A percentile compares a stretch with the other conserved stretches of the same genome.
Conservation (phyloP, 2,329 filamentous ascomycete species). For the Stagonosporopsis vannaccii region DNA sequence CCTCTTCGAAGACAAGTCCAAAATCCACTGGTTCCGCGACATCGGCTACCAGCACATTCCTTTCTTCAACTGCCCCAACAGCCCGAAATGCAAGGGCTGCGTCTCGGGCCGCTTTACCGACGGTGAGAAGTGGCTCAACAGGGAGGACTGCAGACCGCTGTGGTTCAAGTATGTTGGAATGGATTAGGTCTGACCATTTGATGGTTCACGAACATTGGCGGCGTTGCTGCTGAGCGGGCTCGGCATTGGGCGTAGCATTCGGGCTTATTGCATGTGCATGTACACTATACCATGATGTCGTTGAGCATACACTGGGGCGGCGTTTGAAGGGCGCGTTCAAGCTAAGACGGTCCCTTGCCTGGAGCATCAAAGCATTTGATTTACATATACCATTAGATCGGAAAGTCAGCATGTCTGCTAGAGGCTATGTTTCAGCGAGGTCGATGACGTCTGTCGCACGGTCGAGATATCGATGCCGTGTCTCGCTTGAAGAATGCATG, state of each 20-base stretch:
- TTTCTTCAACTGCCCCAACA: slow-evolving; percentile 99
- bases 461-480: background rate
- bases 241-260: background rate
- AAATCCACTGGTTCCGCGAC: slow-evolving; percentile 98
- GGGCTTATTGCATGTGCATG: background rate
- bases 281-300: slow-evolving; percentile 1
- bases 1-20: slow-evolving; percentile 87
- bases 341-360: background rate
- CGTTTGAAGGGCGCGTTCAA: background rate
- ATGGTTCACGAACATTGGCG: background rate
- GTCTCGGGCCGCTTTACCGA: slow-evolving; percentile 87
- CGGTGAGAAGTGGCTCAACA: slow-evolving; percentile 82
- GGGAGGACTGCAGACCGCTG: slow-evolving; percentile 92
- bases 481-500: background rate
- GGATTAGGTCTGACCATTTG: slow-evolving; percentile 58
- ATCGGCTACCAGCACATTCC: slow-evolving; percentile 98
- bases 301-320: slow-evolving; percentile 1
- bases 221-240: slow-evolving; percentile 12
- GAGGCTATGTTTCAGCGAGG: background rate
- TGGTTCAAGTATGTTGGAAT: slow-evolving; percentile 97
- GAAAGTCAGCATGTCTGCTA: background rate
- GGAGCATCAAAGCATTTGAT: background rate
- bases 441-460: background rate
- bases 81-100: slow-evolving; percentile 89
- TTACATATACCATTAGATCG: background rate